Evolutionary conservation across 805 yeast species (phyloP), one percentile per base, ranked within the genome.

Genomic region (Limtongia smithiae): DNA sequence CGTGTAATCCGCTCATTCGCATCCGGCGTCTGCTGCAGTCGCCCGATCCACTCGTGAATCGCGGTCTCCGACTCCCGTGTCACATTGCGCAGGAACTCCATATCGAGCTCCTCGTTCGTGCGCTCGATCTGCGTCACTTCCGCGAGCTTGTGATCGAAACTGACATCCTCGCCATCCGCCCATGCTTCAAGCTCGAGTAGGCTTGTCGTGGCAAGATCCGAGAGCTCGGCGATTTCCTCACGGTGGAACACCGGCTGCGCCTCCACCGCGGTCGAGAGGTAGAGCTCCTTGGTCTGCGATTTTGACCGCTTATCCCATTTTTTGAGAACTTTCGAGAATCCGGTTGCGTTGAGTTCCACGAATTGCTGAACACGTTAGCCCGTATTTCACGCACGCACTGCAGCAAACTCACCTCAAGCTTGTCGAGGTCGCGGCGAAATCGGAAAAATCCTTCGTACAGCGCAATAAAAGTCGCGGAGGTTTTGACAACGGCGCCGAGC

Each of bases 261-360:
- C 54, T 87, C 88, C 12, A 93, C 95, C 0, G 96, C 96, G 0
- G 96, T 84, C 27, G 88, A 81, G 41, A 93, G 74, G 65, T 90
- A 93, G 44, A 93, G 74, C 65, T 93, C 98, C 63, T 90, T 89
- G 5, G 96, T 89, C 59, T 87, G 95, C 2, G 96, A 86, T 62
- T 91, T 89, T 20, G 96, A 88, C 54, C 97, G 75, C 68, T 93
- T 93, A 69, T 93, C 98, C 98, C 98, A 93, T 70, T 93, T 93
- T 67, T 93, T 93, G 62, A 93, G 77, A 25, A 88, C 97, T 69
- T 93, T 93, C 20, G 94, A 82, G 68, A 93, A 93, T 12, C 98
- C 98, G 0, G 95, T 87, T 62, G 90, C 96, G 65, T 93, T 93
- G 50, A 93, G 74, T 67, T 90, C 97, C 34, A 93, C 88, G 68